Evolutionary conservation across 208 protist species (phyloP).

Genomic region (Strigomonas culicis): DNA sequence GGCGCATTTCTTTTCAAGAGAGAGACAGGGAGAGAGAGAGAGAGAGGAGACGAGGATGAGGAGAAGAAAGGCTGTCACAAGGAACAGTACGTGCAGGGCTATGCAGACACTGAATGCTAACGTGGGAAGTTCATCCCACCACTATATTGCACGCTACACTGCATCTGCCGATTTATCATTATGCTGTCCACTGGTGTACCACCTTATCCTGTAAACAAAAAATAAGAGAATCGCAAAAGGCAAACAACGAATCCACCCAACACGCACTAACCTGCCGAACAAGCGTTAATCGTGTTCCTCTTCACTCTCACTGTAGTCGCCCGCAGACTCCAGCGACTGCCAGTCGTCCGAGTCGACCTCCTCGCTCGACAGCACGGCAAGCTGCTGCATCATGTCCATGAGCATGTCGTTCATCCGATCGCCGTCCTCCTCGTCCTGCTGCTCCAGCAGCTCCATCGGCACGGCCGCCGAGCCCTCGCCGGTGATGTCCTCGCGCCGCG

Average conservation of each 20-base stretch:
- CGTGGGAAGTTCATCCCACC: too few species aligned
- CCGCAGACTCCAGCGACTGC: background rate
- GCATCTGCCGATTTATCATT: too few species aligned
- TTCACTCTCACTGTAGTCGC: background rate
- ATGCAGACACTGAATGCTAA: too few species aligned
- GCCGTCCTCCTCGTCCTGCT: slow-evolving; percentile 1
- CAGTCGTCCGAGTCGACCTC: background rate
- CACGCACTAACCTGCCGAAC: background rate
- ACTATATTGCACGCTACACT: too few species aligned
- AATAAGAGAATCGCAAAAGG: background rate
- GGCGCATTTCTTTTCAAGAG: too few species aligned
- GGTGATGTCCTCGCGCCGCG: background rate
- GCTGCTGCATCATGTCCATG: background rate
- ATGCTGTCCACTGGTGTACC: background rate
- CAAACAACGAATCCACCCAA: background rate
- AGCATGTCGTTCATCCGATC: background rate
- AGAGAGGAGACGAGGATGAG: too few species aligned
- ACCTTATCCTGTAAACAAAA: slow-evolving; percentile 9
- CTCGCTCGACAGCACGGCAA: background rate
- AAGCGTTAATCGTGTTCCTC: background rate
- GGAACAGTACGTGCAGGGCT: too few species aligned
- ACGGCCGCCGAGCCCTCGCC: background rate
- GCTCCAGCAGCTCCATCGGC: slow-evolving; percentile 12
- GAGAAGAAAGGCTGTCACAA: too few species aligned
- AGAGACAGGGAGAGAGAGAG: too few species aligned